Evolutionary conservation across 495 filamentous ascomycete species (phyloP).

Genomic region (Viridothelium virens): DNA sequence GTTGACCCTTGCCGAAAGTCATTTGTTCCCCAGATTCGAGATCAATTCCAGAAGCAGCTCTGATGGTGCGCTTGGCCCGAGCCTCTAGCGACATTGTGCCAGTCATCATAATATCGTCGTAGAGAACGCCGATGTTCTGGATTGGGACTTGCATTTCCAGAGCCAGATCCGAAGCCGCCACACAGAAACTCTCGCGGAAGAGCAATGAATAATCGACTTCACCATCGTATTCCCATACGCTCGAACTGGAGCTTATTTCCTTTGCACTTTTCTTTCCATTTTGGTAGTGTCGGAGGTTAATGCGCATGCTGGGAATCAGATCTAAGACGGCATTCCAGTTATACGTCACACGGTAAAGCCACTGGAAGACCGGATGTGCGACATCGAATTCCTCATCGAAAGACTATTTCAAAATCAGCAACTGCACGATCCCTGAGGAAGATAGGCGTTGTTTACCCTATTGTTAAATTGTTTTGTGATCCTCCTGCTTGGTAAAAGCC

Average conservation of each 20-base stretch:
- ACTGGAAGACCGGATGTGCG: constrained; percentile 74
- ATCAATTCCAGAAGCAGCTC: constrained; percentile 14
- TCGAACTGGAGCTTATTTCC: constrained; percentile 20
- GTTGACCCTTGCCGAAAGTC: constrained; percentile 56
- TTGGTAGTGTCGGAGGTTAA: constrained; percentile 33
- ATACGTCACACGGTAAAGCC: constrained; percentile 72
- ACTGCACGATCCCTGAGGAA: constrained; percentile 7
- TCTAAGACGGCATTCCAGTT: constrained; percentile 64
- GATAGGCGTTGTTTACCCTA: constrained; percentile 37
- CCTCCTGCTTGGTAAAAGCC: constrained; percentile 69
- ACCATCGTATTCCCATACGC: constrained; percentile 19
- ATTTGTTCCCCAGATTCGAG: constrained; percentile 15
- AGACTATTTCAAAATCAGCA: constrained; percentile 36
- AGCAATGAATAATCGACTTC: constrained; percentile 60
- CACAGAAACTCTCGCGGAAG: constrained; percentile 82
- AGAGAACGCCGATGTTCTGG: constrained; percentile 61
- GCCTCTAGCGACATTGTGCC: constrained; percentile 36
- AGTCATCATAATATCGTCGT: constrained; percentile 68
- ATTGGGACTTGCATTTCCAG: constrained; percentile 54
- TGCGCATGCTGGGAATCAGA: constrained; percentile 62
- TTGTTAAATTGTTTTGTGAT: constrained; percentile 74
- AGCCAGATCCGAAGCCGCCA: constrained; percentile 68
- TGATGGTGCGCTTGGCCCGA: constrained; percentile 10
- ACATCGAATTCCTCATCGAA: constrained; percentile 70
- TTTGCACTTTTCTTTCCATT: constrained; percentile 19